Evolutionary conservation across 2,329 filamentous ascomycete genomes (phyloP).

Genomic region (Drechslerella coelobrocha): DNA sequence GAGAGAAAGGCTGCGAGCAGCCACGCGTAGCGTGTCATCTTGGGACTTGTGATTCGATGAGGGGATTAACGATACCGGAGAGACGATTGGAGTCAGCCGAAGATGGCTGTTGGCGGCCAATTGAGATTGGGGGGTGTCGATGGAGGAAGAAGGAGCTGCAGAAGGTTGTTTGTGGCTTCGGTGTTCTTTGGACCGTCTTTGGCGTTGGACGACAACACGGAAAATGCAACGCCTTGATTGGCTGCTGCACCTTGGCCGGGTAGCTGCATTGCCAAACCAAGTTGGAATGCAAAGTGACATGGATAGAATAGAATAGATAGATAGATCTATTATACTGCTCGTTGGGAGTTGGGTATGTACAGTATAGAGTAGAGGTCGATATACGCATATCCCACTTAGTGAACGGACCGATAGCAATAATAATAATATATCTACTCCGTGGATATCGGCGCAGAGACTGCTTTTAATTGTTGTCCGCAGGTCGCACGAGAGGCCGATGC

Average conservation of each 20-base stretch:
- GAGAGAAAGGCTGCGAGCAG: constrained; percentile 69
- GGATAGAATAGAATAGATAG: neutral
- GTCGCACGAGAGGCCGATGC: too few species aligned
- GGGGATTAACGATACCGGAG: too few species aligned
- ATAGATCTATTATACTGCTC: constrained; percentile 2
- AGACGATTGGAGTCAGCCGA: neutral
- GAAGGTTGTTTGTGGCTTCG: constrained; percentile 29
- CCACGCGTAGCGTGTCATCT: constrained; percentile 37
- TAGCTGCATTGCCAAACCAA: too few species aligned
- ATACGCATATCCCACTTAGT: too few species aligned
- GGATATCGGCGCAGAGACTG: too few species aligned
- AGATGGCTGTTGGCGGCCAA: constrained; percentile 14
- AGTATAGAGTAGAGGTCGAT: too few species aligned
- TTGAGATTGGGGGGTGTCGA: constrained; percentile 8
- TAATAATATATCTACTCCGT: too few species aligned
- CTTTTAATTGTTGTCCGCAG: too few species aligned
- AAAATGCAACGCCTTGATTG: constrained; percentile 42
- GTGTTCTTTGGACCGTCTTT: constrained; percentile 30
- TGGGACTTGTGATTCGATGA: too few species aligned
- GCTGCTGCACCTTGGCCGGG: too few species aligned
- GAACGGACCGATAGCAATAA: too few species aligned
- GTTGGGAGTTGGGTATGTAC: too few species aligned
- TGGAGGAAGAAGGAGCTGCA: neutral
- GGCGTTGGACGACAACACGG: constrained; percentile 20
- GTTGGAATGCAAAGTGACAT: neutral